Percentiles rank a stretch among this genome's conserved stretches.
phyloP scores from a whole-genome alignment of 129 eudicot species.

The Flaveria linearis region DNA sequence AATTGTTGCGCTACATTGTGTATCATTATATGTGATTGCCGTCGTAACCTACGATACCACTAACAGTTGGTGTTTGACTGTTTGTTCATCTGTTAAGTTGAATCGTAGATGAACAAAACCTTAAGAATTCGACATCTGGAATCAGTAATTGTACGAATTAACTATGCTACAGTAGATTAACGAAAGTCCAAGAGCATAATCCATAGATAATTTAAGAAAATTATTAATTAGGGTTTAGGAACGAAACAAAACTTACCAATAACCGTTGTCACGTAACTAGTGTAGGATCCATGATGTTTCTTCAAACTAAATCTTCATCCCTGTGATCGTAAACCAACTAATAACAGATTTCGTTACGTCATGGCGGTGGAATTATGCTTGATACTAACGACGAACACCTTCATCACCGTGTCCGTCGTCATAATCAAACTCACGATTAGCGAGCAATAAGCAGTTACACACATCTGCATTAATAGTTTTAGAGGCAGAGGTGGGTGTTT shows the following conservation, averaged over 20 bases:
- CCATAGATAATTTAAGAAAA: neutral
- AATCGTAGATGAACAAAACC: neutral
- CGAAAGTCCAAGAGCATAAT: slow-evolving; percentile 9
- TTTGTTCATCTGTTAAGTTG: neutral
- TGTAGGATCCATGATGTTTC: neutral
- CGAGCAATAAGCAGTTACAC: no score
- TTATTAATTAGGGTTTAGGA: neutral
- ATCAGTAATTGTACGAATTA: neutral
- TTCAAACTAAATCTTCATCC: neutral
- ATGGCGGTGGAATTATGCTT: no score
- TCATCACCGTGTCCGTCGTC: no score
- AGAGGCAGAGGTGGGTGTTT: no score
- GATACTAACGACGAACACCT: no score
- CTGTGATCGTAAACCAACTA: neutral
- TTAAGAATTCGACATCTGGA: neutral
- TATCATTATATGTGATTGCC: neutral
- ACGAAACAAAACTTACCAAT: neutral
- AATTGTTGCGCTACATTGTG: slow-evolving; percentile 20
- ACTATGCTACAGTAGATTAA: neutral
- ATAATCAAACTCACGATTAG: no score
- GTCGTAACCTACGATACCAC: no score
- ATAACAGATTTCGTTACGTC: neutral
- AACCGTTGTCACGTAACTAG: neutral
- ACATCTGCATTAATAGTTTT: no score
- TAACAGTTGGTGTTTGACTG: no score